A percentile compares a stretch with the other conserved stretches of the same genome.
Conservation (phyloP, 2,329 filamentous ascomycete genomes). For the Nigrograna mackinnonii region DNA sequence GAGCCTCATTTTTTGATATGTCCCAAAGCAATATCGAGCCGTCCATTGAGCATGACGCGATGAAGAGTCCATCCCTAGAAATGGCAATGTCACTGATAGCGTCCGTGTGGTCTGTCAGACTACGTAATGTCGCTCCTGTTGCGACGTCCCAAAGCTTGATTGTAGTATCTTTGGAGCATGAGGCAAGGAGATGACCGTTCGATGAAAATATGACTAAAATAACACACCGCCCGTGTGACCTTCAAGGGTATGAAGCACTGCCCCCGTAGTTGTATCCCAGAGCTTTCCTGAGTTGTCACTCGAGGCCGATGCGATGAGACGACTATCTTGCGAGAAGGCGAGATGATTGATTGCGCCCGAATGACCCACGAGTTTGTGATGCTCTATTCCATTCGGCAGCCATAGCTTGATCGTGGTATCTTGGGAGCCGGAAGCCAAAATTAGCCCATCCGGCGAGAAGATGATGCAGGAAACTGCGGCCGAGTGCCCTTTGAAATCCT, state of each 20-base stretch:
- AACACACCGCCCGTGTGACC: not conserved
- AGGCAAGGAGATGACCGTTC: not conserved
- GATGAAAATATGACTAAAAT: not conserved
- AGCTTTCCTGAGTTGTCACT: too few relatives aligned
- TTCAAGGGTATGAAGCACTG: not conserved
- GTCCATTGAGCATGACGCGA: not conserved
- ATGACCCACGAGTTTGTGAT: too few relatives aligned
- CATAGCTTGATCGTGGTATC: not conserved
- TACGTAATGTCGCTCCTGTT: not conserved
- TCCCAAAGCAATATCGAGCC: not conserved
- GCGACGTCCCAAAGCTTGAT: not conserved
- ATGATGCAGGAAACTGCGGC: not conserved
- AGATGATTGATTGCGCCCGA: too few relatives aligned
- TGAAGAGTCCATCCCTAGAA: not conserved
- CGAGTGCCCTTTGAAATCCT: not conserved
- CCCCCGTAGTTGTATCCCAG: not conserved
- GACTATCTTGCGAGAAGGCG: too few relatives aligned
- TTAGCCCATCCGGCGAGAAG: not conserved
- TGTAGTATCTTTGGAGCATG: not conserved
- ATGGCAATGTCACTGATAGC: not conserved
- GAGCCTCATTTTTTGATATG: not conserved
- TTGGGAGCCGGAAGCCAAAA: not conserved
- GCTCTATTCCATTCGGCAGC: too few relatives aligned
- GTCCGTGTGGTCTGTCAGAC: not conserved
- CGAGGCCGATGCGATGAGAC: too few relatives aligned